These are phyloP conservation scores for Santalum album DNA, from an alignment of 164 flowering plant species.

Conservation along the genomic window DNA sequence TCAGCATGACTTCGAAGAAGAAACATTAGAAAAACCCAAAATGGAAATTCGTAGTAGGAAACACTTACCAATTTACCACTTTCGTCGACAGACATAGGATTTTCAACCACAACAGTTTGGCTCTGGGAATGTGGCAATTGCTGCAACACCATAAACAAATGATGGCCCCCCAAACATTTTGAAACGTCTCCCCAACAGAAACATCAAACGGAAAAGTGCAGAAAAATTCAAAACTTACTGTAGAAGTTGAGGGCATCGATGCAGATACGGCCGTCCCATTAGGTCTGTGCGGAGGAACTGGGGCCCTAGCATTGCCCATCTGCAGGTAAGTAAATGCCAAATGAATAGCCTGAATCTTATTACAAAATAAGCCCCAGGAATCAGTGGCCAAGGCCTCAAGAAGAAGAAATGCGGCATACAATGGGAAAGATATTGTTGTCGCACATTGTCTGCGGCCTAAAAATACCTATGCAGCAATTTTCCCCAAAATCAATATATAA, in stretches of 20 bases:
- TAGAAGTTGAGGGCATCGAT: constrained; percentile 45
- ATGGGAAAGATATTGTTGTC: too few relatives aligned
- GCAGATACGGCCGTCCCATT: constrained; percentile 37
- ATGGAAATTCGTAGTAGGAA: neutral
- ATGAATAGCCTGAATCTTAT: too few relatives aligned
- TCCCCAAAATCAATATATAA: too few relatives aligned
- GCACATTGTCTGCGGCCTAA: too few relatives aligned
- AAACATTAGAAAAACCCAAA: neutral
- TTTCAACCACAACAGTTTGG: constrained; percentile 91
- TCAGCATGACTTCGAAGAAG: neutral
- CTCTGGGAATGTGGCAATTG: constrained; percentile 32
- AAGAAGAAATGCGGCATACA: too few relatives aligned
- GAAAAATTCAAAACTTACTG: constrained; percentile 31
- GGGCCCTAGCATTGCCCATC: constrained; percentile 49
- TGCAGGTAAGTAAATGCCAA: constrained; percentile 24
- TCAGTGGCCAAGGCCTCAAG: too few relatives aligned
- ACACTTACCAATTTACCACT: constrained; percentile 79
- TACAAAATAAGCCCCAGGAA: too few relatives aligned
- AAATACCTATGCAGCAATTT: too few relatives aligned
- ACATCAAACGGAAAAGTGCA: neutral
- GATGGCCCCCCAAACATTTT: neutral
- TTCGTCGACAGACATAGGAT: constrained; percentile 91
- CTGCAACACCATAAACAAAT: constrained; percentile 12
- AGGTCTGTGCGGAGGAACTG: constrained; percentile 51
- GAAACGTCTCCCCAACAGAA: neutral